Evolutionary conservation across 176 grass and related monocot genomes (phyloP).

Genomic region (Oryza coarctata): DNA sequence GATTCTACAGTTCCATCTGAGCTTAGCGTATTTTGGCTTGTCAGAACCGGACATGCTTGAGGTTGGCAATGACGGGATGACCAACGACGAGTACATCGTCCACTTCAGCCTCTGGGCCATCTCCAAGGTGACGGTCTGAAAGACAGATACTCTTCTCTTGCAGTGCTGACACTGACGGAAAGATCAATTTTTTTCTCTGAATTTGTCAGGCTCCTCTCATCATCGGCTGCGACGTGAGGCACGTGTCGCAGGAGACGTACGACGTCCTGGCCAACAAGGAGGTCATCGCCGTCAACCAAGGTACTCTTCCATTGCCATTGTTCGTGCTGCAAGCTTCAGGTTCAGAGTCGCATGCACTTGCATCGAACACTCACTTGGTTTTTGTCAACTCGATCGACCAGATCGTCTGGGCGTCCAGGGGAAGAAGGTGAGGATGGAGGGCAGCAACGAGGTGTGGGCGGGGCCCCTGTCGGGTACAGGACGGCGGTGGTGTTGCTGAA

Average conservation of each 20-base stretch:
- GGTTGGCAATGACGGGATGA: constrained; percentile 90
- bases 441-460: constrained; percentile 80
- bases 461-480: constrained; percentile 55
- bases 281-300: constrained; percentile 94
- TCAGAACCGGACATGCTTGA: constrained; percentile 93
- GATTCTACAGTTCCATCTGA: background rate
- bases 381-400: too few relatives aligned
- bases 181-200: background rate
- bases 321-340: too few relatives aligned
- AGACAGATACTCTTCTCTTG: background rate
- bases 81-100: constrained; percentile 65
- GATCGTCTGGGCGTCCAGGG: constrained; percentile 80
- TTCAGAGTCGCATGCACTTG: background rate
- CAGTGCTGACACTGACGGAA: background rate
- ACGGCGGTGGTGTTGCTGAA: constrained; percentile 63
- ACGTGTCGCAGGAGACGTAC: constrained; percentile 70
- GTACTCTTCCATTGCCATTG: background rate
- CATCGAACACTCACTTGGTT: too few relatives aligned
- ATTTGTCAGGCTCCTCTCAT: constrained; percentile 73
- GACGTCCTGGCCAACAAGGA: constrained; percentile 78
- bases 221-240: constrained; percentile 81
- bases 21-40: background rate
- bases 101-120: constrained; percentile 93
- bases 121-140: constrained; percentile 54
- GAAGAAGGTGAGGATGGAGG: constrained; percentile 89